phyloP scores from a whole-genome alignment of 2,329 filamentous ascomycete genomes.

The Aureobasidium subglaciale region DNA sequence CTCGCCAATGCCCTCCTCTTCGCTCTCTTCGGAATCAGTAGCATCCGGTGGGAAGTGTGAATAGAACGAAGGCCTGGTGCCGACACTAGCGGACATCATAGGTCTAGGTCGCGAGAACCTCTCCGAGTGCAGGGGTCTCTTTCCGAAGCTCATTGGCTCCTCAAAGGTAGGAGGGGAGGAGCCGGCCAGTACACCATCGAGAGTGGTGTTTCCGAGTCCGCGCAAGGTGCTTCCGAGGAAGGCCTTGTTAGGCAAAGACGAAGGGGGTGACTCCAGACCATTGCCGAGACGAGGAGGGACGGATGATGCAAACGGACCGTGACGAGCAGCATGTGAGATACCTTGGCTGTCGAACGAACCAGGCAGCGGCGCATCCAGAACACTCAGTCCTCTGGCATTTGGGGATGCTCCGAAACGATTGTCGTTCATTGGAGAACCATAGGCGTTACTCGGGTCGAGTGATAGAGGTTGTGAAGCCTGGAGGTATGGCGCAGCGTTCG shows the following conservation, averaged over 20 bases:
- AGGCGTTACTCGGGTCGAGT: constrained; percentile 35
- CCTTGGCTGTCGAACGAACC: constrained; percentile 96
- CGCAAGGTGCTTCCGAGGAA: constrained; percentile 39
- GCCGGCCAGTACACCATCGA: constrained; percentile 33
- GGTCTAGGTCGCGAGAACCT: constrained; percentile 49
- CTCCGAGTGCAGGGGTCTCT: constrained; percentile 57
- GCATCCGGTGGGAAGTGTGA: constrained; percentile 35
- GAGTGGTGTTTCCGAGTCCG: constrained; percentile 49
- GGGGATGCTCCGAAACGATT: constrained; percentile 76
- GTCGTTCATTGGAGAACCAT: constrained; percentile 77
- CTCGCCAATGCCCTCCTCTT: constrained; percentile 81
- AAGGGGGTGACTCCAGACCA: constrained; percentile 75
- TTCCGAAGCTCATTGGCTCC: constrained; percentile 61
- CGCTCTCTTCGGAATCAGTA: constrained; percentile 44
- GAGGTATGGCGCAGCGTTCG: constrained; percentile 4
- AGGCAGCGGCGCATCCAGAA: constrained; percentile 84
- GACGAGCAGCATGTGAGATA: constrained; percentile 82
- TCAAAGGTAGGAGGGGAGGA: constrained; percentile 58
- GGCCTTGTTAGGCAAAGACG: constrained; percentile 49
- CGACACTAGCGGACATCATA: constrained; percentile 54
- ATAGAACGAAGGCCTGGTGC: constrained; percentile 32
- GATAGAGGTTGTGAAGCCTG: constrained; percentile 9
- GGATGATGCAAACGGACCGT: constrained; percentile 84
- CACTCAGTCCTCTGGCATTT: constrained; percentile 59
- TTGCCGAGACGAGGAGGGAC: constrained; percentile 91